Evolutionary conservation across 495 filamentous ascomycete species (phyloP), one percentile per base, ranked within the genome.

Genomic region (Coniosporium apollinis): DNA sequence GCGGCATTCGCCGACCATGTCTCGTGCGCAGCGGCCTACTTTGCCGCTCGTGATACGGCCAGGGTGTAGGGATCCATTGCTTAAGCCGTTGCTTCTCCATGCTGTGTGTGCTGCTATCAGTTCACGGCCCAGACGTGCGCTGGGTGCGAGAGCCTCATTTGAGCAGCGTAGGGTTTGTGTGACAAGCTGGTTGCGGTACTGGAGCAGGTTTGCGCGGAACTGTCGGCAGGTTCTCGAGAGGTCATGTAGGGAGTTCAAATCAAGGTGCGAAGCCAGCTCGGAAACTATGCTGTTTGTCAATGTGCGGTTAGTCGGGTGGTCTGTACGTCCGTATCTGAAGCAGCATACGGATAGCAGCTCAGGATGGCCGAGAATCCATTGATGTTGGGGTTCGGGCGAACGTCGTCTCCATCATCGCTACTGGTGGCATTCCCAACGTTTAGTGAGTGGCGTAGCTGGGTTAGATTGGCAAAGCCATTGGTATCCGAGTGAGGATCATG

Each of bases 291-390:
- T 91, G 60, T 40, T 8, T 19, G 45, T 55, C 39, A 34, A 36
- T 46, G 39, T 36, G 29, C 22, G 36, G 28, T 31, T 32, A 35
- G 25, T 19, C 36, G 36, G 32, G 37, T 38, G 37, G 28, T 43
- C 18, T 32, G 36, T 39, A 30, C 30, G 24, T 33, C 13, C 16
- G 21, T 32, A 41, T 17, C 21, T 36, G 46, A 48, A 37, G 31
- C 42, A 21, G 54, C 69, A 55, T 64, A 94, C 85, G 85, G 85
- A 68, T 94, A 94, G 61, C 82, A 89, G 45, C 75, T 75, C 58
- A 94, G 62, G 43, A 80, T 77, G 49, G 71, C 67, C 20, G 82
- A 79, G 61, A 87, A 76, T 36, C 64, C 62, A 58, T 72, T 78
- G 48, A 65, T 52, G 50, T 83, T 86, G 29, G 64, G 70, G 57